Percentiles rank a stretch among this genome's conserved stretches.
Conservation (phyloP, 768 basidiomycete species). For the Trametes cubensis region DNA sequence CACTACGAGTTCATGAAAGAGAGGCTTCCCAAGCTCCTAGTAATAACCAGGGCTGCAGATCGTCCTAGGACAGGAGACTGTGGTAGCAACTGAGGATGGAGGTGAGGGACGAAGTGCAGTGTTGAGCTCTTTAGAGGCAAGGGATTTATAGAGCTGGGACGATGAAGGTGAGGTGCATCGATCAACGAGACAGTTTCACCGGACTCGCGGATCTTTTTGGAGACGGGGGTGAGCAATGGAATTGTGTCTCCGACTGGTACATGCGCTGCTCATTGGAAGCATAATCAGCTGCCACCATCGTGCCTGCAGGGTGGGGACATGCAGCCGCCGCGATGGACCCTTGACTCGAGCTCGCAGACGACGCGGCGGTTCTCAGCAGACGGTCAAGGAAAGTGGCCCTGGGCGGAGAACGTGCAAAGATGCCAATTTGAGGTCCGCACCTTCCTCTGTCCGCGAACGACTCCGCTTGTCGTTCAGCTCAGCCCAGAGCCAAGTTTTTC, state of each 20-base stretch:
- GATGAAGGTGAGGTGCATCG: conserved; percentile 12
- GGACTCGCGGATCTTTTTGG: conserved; percentile 17
- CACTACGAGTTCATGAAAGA: too few relatives aligned
- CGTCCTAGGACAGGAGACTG: too few relatives aligned
- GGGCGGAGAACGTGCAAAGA: neutral
- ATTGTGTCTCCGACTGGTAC: conserved; percentile 19
- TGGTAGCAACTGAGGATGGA: neutral
- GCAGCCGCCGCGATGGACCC: neutral
- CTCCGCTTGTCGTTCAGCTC: conserved; percentile 5
- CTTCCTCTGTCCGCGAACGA: conserved; percentile 20
- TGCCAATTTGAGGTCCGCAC: conserved; percentile 23
- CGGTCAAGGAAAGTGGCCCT: neutral
- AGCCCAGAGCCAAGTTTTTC: too few relatives aligned
- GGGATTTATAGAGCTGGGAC: neutral
- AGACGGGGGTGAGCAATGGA: neutral
- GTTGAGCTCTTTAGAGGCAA: neutral
- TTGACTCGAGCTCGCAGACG: neutral
- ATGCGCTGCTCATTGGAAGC: conserved; percentile 1
- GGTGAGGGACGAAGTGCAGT: neutral
- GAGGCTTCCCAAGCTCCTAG: too few relatives aligned
- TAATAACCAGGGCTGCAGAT: too few relatives aligned
- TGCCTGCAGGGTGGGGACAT: neutral
- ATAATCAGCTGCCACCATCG: neutral
- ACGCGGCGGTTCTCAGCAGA: neutral
- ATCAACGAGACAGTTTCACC: conserved; percentile 13